Percentiles rank a stretch among this genome's conserved stretches.
phyloP scores from a whole-genome alignment of 1,139 yeast species.

The Pneumocystis murina region DNA sequence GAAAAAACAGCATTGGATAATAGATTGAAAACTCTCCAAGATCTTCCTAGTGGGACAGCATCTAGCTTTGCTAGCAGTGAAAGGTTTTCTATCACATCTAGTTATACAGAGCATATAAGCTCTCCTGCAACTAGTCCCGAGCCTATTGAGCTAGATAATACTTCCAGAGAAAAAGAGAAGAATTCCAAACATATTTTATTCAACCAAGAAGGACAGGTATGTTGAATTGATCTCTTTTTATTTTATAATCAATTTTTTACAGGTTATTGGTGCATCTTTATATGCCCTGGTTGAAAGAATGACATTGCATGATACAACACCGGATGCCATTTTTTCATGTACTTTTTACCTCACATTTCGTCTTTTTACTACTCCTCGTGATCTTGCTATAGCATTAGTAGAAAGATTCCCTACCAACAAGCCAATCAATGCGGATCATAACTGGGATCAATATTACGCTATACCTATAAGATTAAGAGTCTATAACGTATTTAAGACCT shows the following conservation, averaged over 20 bases:
- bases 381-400: slow-evolving; percentile 54
- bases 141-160: background rate
- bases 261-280: slow-evolving; percentile 54
- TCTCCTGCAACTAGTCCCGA: background rate
- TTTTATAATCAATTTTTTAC: background rate
- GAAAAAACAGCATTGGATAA: background rate
- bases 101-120: background rate
- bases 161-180: background rate
- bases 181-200: slow-evolving; percentile 4
- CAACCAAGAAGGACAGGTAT: slow-evolving; percentile 34
- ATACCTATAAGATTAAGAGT: slow-evolving; percentile 54
- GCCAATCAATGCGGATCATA: background rate
- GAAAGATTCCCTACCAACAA: slow-evolving; percentile 39
- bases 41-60: background rate
- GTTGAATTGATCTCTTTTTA: background rate
- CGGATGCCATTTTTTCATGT: slow-evolving; percentile 55
- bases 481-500: slow-evolving; percentile 51
- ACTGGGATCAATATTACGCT: slow-evolving; percentile 15
- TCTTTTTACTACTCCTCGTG: slow-evolving; percentile 54
- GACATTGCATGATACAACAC: slow-evolving; percentile 51
- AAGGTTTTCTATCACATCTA: background rate
- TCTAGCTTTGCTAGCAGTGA: background rate
- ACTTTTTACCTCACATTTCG: slow-evolving; percentile 73
- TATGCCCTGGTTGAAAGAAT: slow-evolving; percentile 56
- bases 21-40: background rate